Conservation (phyloP, 352 stramenopile genomes). For the Phytophthora tubulina region DNA sequence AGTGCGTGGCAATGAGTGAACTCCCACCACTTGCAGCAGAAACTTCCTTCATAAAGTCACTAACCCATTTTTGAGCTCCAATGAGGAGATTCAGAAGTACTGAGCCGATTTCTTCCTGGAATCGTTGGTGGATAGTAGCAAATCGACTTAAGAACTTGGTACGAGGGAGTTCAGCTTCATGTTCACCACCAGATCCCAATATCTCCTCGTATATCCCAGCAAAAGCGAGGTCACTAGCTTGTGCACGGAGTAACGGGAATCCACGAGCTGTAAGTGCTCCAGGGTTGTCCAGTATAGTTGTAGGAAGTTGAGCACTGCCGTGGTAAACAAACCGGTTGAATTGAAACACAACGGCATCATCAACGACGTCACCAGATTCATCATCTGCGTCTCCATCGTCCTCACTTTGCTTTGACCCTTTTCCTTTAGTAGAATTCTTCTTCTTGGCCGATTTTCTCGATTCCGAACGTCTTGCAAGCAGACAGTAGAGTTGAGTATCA, state of each 20-base stretch:
- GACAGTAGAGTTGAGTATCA: constrained; percentile 72
- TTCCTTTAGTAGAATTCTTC: constrained; percentile 10
- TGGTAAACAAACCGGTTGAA: constrained; percentile 76
- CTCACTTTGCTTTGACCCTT: constrained; percentile 13
- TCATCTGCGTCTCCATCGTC: constrained; percentile 38
- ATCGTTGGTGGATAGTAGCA: constrained; percentile 33
- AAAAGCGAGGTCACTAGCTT: constrained; percentile 55
- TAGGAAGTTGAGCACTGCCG: constrained; percentile 40
- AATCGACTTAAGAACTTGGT: constrained; percentile 38
- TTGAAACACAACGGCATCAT: constrained; percentile 64
- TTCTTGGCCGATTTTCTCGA: constrained; percentile 11
- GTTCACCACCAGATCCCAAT: constrained; percentile 29
- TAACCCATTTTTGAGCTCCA: constrained; percentile 68
- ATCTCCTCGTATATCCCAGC: constrained; percentile 47
- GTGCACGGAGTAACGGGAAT: constrained; percentile 55
- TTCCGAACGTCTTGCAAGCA: constrained; percentile 31
- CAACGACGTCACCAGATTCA: constrained; percentile 34
- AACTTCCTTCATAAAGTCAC: constrained; percentile 59
- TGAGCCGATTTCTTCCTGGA: constrained; percentile 37
- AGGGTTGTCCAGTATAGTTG: constrained; percentile 51
- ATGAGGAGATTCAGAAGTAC: constrained; percentile 53
- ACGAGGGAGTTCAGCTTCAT: constrained; percentile 26
- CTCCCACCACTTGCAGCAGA: constrained; percentile 44
- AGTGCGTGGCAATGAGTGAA: constrained; percentile 36
- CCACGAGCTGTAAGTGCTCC: constrained; percentile 45